A percentile compares a stretch with the other conserved stretches of the same genome.
phyloP scores from a whole-genome alignment of 306 rosid genomes.

The Cicer arietinum region DNA sequence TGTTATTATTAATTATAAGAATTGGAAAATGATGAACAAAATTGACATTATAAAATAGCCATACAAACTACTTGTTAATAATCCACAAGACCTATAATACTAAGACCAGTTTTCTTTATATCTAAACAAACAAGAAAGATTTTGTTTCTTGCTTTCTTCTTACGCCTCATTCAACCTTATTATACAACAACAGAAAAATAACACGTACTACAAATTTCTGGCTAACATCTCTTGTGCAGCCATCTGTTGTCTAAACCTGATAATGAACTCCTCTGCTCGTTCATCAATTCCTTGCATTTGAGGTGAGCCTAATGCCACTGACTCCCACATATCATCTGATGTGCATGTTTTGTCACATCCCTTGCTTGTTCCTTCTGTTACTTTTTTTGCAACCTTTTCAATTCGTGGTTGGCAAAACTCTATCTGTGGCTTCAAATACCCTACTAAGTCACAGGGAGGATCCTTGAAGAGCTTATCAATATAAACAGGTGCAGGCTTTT shows the following conservation, averaged over 20 bases:
- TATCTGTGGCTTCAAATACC: constrained; percentile 34
- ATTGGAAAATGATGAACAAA: not conserved
- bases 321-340: constrained; percentile 73
- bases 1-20: too few species aligned
- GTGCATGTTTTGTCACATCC: constrained; percentile 1
- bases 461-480: constrained; percentile 69
- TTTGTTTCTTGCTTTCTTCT: not conserved
- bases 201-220: constrained; percentile 38
- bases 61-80: not conserved
- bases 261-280: constrained; percentile 75
- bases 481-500: constrained; percentile 54
- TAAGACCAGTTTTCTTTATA: not conserved
- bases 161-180: not conserved
- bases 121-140: not conserved
- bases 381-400: constrained; percentile 15
- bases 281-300: constrained; percentile 65
- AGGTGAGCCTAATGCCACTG: constrained; percentile 66
- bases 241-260: constrained; percentile 62
- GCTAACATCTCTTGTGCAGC: constrained; percentile 60
- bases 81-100: constrained; percentile 1
- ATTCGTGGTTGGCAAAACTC: not conserved
- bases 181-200: not conserved
- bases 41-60: not conserved
- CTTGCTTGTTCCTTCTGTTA: constrained; percentile 42
- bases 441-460: constrained; percentile 43